Evolutionary conservation across 768 basidiomycete species (phyloP).

Genomic region (Suillus plorans): DNA sequence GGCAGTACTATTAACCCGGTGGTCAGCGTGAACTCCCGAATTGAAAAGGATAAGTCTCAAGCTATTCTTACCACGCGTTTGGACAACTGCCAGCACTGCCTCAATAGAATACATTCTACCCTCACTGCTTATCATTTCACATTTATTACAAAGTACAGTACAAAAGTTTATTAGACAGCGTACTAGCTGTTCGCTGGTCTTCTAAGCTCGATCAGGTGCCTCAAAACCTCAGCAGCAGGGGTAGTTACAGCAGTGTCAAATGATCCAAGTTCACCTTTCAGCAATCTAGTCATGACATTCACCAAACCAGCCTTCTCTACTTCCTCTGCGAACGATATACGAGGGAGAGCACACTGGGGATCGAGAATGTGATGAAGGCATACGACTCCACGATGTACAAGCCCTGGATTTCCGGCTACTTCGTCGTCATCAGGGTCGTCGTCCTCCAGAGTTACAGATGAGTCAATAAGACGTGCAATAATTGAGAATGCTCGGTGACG

Average conservation of each 20-base stretch:
- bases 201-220: constrained; percentile 34
- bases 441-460: constrained; percentile 37
- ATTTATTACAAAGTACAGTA: neutral
- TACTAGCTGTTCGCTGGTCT: neutral
- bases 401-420: constrained; percentile 48
- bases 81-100: neutral
- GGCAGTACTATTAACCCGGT: neutral
- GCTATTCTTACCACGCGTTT: neutral
- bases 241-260: constrained; percentile 39
- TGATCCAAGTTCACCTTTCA: constrained; percentile 41
- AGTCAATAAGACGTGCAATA: constrained; percentile 67
- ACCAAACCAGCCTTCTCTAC: constrained; percentile 54
- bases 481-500: constrained; percentile 63
- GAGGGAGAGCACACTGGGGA: constrained; percentile 37
- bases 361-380: constrained; percentile 65
- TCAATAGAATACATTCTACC: neutral
- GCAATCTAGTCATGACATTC: constrained; percentile 47
- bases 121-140: neutral
- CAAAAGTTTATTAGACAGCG: neutral
- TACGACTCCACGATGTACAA: constrained; percentile 79
- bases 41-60: neutral
- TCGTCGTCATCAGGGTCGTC: constrained; percentile 37
- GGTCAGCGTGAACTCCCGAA: neutral
- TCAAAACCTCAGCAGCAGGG: constrained; percentile 53
- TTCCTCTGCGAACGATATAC: constrained; percentile 48